phyloP scores from a whole-genome alignment of 768 basidiomycete species.

The Roridomyces roridus region DNA sequence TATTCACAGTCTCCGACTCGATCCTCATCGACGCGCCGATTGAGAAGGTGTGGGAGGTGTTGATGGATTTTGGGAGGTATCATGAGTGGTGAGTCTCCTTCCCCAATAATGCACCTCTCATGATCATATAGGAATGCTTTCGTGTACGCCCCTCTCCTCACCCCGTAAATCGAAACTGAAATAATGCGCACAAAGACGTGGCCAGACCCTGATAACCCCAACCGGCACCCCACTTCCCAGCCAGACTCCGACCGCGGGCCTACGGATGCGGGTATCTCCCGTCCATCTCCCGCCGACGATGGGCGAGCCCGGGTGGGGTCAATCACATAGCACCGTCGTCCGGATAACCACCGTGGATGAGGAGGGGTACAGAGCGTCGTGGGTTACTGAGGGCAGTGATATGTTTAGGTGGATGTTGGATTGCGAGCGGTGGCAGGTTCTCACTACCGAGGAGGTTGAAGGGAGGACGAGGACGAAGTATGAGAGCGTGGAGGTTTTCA shows the following conservation, averaged over 20 bases:
- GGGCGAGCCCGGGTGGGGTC: slow-evolving; percentile 4
- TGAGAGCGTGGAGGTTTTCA: slow-evolving; percentile 68
- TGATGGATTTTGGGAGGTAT: slow-evolving; percentile 69
- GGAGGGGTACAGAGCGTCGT: slow-evolving; percentile 61
- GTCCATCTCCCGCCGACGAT: slow-evolving; percentile 17
- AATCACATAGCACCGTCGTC: slow-evolving; percentile 1
- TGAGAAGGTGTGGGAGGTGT: slow-evolving; percentile 64
- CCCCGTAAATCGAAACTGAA: background rate
- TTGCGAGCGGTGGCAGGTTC: slow-evolving; percentile 66
- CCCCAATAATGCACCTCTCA: background rate
- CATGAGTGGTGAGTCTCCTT: slow-evolving; percentile 55
- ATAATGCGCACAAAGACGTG: slow-evolving; percentile 7
- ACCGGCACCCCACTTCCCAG: background rate
- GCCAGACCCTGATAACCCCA: slow-evolving; percentile 4
- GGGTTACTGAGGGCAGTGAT: slow-evolving; percentile 36
- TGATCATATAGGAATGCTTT: slow-evolving; percentile 11
- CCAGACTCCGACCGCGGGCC: background rate
- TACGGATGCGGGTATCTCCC: background rate
- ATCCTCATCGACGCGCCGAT: slow-evolving; percentile 64
- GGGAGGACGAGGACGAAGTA: slow-evolving; percentile 64
- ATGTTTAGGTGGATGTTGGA: slow-evolving; percentile 7
- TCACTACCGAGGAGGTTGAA: slow-evolving; percentile 41
- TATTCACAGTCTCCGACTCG: slow-evolving; percentile 55
- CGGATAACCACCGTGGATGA: slow-evolving; percentile 57
- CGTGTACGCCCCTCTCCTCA: slow-evolving; percentile 1